These are phyloP conservation scores for Colletotrichum chrysophilum DNA, from an alignment of 2,329 filamentous ascomycete genomes.

Conservation along the genomic window DNA sequence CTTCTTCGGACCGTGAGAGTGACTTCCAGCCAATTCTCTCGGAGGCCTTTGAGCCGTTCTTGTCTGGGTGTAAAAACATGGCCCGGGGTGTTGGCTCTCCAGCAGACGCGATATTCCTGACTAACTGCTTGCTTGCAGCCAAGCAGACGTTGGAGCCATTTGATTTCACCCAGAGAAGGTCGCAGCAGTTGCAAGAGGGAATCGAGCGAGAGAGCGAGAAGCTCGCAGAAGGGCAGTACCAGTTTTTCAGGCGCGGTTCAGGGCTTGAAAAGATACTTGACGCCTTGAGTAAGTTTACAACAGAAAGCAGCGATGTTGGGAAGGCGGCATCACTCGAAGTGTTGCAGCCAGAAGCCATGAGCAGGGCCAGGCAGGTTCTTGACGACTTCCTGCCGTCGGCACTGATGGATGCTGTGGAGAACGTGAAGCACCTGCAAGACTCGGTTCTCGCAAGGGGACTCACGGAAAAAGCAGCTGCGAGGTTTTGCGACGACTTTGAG, in stretches of 20 bases:
- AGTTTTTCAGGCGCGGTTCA: slow-evolving; percentile 76
- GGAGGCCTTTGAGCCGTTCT: slow-evolving; percentile 86
- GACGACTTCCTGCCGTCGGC: slow-evolving; percentile 94
- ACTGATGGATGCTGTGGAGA: slow-evolving; percentile 88
- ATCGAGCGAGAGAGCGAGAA: slow-evolving; percentile 60
- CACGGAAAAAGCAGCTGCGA: slow-evolving; percentile 81
- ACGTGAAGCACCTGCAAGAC: slow-evolving; percentile 76
- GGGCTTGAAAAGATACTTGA: slow-evolving; percentile 71
- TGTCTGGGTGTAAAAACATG: slow-evolving; percentile 76
- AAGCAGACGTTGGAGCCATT: slow-evolving; percentile 61
- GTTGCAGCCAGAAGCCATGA: slow-evolving; percentile 65
- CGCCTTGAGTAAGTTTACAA: slow-evolving; percentile 49
- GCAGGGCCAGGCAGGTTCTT: slow-evolving; percentile 73
- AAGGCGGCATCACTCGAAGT: slow-evolving; percentile 47
- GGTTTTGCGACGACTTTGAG: slow-evolving; percentile 86
- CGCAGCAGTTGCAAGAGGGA: slow-evolving; percentile 59
- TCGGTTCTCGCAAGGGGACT: slow-evolving; percentile 74
- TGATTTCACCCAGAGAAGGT: slow-evolving; percentile 66
- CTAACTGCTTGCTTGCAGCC: slow-evolving; percentile 73
- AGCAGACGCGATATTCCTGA: slow-evolving; percentile 69
- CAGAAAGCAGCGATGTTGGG: slow-evolving; percentile 47
- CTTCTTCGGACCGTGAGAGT: slow-evolving; percentile 61
- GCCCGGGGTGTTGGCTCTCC: slow-evolving; percentile 65
- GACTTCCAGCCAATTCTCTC: slow-evolving; percentile 78
- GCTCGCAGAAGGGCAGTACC: slow-evolving; percentile 71